Percentiles rank a stretch among this genome's conserved stretches.
Evolutionary conservation across 2,329 filamentous ascomycete genomes (phyloP).

Genomic region (Salinomyces thailandicus): DNA sequence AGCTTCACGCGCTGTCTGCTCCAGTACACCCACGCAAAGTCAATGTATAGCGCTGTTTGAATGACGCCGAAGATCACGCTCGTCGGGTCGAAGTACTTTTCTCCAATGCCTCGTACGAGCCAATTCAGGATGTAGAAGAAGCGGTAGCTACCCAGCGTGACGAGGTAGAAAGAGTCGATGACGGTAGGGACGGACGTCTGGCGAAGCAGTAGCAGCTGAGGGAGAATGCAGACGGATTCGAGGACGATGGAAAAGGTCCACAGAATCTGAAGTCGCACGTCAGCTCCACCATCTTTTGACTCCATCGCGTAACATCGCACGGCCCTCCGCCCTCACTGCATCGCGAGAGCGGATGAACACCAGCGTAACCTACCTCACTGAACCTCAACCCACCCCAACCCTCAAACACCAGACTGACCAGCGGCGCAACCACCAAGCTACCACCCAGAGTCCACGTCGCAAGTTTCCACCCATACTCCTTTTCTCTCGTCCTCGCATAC

Average conservation of each 20-base stretch:
- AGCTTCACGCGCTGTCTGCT: conserved; percentile 89
- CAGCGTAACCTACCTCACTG: conserved; percentile 20
- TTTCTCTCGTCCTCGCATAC: conserved; percentile 77
- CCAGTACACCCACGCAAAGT: conserved; percentile 97
- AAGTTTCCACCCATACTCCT: conserved; percentile 88
- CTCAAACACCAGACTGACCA: conserved; percentile 61
- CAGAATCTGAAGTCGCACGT: conserved; percentile 48
- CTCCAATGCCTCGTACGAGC: conserved; percentile 54
- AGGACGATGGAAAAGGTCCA: conserved; percentile 88
- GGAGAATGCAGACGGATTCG: conserved; percentile 81
- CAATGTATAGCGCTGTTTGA: conserved; percentile 80
- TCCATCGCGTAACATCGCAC: background rate
- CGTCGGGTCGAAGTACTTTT: conserved; percentile 54
- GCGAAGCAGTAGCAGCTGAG: conserved; percentile 80
- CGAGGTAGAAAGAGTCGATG: conserved; percentile 91
- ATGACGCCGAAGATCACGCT: conserved; percentile 78
- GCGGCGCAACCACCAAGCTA: conserved; percentile 57
- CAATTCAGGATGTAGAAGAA: conserved; percentile 86
- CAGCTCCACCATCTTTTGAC: background rate
- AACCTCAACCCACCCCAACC: conserved; percentile 15
- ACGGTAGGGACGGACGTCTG: conserved; percentile 95
- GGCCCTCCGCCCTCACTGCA: background rate
- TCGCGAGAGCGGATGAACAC: background rate
- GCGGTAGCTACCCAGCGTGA: conserved; percentile 78
- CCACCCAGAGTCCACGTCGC: conserved; percentile 58